Conservation (phyloP, 768 basidiomycete species). For the Brasilioporus rufonigricans region DNA sequence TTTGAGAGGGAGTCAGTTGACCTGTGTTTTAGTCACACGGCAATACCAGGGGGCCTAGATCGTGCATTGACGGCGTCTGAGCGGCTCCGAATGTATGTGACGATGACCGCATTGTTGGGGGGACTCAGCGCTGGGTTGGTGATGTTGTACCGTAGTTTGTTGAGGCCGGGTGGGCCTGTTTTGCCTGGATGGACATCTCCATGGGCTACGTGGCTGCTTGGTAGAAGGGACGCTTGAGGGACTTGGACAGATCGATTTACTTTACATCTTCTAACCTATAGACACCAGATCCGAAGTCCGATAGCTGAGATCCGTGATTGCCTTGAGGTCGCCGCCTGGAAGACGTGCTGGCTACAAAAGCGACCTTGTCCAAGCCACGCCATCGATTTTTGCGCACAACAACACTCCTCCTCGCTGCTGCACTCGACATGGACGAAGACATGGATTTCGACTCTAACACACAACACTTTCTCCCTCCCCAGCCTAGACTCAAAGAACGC, state of each 20-base stretch:
- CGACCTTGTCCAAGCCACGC: conserved; percentile 11
- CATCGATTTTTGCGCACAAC: conserved; percentile 16
- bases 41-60: conserved; percentile 83
- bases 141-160: conserved; percentile 65
- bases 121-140: conserved; percentile 72
- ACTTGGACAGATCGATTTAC: conserved; percentile 10
- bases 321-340: conserved; percentile 35
- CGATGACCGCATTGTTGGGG: conserved; percentile 68
- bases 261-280: conserved; percentile 14
- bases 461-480: conserved; percentile 32
- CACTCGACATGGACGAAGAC: conserved; percentile 67
- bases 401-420: background rate
- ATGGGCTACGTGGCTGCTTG: conserved; percentile 68
- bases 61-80: conserved; percentile 69
- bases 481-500: conserved; percentile 29
- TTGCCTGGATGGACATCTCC: conserved; percentile 53
- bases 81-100: conserved; percentile 69
- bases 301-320: conserved; percentile 36
- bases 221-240: conserved; percentile 43
- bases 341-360: conserved; percentile 17
- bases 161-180: conserved; percentile 57
- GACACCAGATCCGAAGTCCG: conserved; percentile 35
- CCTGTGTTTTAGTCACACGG: conserved; percentile 42
- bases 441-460: conserved; percentile 61
- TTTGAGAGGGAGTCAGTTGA: conserved; percentile 10